Evolutionary conservation across 139 green algal genomes (phyloP), one percentile per base, ranked within the genome.

Genomic region (Ulvella scutata): DNA sequence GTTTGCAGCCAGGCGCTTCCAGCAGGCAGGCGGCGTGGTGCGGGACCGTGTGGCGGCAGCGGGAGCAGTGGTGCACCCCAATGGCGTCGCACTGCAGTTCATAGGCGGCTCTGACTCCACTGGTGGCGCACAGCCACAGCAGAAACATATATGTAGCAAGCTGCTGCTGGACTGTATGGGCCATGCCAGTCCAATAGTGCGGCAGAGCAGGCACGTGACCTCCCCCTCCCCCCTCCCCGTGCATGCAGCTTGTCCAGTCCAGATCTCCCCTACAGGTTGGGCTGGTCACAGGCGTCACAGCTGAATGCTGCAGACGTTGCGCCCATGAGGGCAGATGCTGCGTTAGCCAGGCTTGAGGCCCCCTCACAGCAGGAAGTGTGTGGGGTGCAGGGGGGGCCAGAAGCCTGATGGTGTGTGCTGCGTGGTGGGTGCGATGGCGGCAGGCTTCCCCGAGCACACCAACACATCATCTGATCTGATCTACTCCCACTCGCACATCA

Each of bases 101-200:
- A 73, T 29, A 1, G 59, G 72, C 61, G 44, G 72, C 43, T 59
- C n/a, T n/a, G n/a, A n/a, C n/a, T n/a, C 28, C 38, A 75, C 72
- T 31, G 73, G 29, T 43, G 33, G 37, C 34, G 44, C 17, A 37
- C 20, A 59, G 37, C 38, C 36, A 29, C 21, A 74, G 51, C 37
- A 79, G 34, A 38, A 60, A 4, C 59, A 75, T 36, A 26, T 94
- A 2, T 82, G 75, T 2, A 79, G 75, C 17, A 75, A 76, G 31
- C 80, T 98, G 34, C 78, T 98, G 37, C 43, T 99, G 4, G 94
- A 99, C 82, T 93, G 87, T 76, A 98, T 98, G 94, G 94, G 94
- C 9, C 85, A 97, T 75, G 82, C 77, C 28, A 93, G 84, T 44
- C 94, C 94, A 9, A 90, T 97, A 13, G 90, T 95, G n/a, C 79